Base-by-base conservation (phyloP, 1,139 yeast species). In the Yamadazyma siamensis region DNA sequence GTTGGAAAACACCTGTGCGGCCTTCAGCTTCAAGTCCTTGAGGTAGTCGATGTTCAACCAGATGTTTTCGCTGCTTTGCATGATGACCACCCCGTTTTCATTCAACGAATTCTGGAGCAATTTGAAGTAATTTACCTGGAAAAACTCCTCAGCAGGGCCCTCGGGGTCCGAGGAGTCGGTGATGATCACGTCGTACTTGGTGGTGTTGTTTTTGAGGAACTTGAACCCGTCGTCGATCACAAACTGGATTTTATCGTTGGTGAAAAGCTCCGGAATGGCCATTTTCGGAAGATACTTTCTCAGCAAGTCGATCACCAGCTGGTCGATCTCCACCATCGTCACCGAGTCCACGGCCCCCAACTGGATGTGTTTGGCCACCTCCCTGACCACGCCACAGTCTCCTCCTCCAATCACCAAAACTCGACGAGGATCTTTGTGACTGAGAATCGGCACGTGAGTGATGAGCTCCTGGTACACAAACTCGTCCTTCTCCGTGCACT, bases 141-240 rank as follows among this genome's bases (percentile, higher is more conserved):
- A 91, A 44, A 91, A 83, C 27, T 87, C 86, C 49, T 81, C 95
- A 3, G 98, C 98, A 7, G 98, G 98, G 1, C 98, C 98, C 50
- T 91, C 97, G 2, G 97, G 97, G 56, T 91, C 98, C 8, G 95
- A 84, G 7, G 96, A 85, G 57, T 91, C 98, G 21, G 96, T 88
- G 47, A 91, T 88, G 44, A 91, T 88, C 28, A 89, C 82, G 56
- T 91, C 97, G 53, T 71, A 89, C 45, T 73, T 71, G 8, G 28
- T 20, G 2, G 35, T 36, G 13, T 48, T 63, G 53, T 31, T 54
- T 38, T 75, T 70, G 47, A 89, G 67, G 55, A 68, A 89, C 61
- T 86, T 72, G 64, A 91, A 88, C 7, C 98, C 98, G 61, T 89
- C 98, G 37, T 84, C 85, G 40, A 91, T 74, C 44, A 79, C 71